phyloP scores from a whole-genome alignment of 768 basidiomycete species.

The Xerocomellus amylosporus region DNA sequence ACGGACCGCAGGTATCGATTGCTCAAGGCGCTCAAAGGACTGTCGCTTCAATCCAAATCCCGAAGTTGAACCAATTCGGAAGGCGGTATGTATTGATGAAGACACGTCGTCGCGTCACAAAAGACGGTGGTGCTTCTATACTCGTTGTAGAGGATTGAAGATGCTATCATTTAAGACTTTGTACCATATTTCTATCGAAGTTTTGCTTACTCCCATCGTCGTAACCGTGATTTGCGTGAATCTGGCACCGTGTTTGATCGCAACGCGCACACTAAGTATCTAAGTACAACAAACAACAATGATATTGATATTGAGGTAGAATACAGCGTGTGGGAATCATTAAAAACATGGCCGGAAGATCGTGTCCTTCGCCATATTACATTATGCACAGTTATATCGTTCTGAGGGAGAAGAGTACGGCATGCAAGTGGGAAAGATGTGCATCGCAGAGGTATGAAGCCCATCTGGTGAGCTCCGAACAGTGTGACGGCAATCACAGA shows the following conservation, averaged over 20 bases:
- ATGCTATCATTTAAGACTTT: background rate
- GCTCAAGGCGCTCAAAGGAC: slow-evolving; percentile 8
- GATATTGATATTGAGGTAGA: slow-evolving; percentile 14
- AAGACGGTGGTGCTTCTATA: slow-evolving; percentile 63
- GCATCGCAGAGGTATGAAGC: slow-evolving; percentile 5
- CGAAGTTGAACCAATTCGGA: slow-evolving; percentile 47
- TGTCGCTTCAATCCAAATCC: slow-evolving; percentile 12
- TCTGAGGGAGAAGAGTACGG: slow-evolving; percentile 6
- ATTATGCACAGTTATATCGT: slow-evolving; percentile 8
- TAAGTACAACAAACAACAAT: slow-evolving; percentile 15
- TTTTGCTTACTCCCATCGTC: background rate
- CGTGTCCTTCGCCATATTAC: slow-evolving; percentile 17
- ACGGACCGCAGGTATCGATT: slow-evolving; percentile 1
- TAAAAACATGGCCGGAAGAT: slow-evolving; percentile 1
- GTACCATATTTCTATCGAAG: background rate
- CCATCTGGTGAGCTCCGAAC: background rate
- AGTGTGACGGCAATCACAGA: background rate
- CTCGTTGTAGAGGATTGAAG: slow-evolving; percentile 33
- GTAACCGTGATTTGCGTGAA: background rate
- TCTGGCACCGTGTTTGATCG: background rate
- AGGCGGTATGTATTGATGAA: slow-evolving; percentile 59
- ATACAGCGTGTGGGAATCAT: slow-evolving; percentile 17
- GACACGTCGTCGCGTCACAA: slow-evolving; percentile 58
- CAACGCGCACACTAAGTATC: slow-evolving; percentile 3
- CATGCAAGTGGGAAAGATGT: slow-evolving; percentile 12